Conservation (phyloP, 1,139 yeast genomes). For the Geotrichum siamense region DNA sequence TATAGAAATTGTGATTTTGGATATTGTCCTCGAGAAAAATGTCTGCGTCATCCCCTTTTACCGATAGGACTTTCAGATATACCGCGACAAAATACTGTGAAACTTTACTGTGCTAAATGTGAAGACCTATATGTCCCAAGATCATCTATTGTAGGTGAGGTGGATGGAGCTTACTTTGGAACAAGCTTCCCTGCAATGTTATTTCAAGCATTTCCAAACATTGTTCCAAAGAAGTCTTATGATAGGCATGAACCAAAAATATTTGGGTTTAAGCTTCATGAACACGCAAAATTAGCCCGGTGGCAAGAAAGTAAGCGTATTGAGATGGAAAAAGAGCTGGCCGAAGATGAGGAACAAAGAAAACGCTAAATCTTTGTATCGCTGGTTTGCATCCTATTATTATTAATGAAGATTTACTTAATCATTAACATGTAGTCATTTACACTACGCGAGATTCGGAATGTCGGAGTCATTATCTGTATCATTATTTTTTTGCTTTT, state of each 20-base stretch:
- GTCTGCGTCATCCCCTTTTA: slow-evolving; percentile 77
- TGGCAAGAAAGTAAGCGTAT: slow-evolving; percentile 82
- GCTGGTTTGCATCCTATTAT: no score
- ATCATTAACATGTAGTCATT: no score
- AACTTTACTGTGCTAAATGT: slow-evolving; percentile 89
- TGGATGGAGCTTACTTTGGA: slow-evolving; percentile 96
- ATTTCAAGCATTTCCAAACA: slow-evolving; percentile 82
- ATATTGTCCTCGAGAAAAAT: slow-evolving; percentile 86
- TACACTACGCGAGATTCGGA: no score
- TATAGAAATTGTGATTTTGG: slow-evolving; percentile 93
- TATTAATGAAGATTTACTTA: no score
- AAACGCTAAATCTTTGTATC: no score
- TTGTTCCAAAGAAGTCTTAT: slow-evolving; percentile 53
- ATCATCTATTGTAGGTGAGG: slow-evolving; percentile 81
- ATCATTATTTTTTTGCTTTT: no score
- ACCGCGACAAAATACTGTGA: slow-evolving; percentile 76
- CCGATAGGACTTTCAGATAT: slow-evolving; percentile 92
- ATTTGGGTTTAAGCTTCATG: slow-evolving; percentile 90
- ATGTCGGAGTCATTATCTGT: no score
- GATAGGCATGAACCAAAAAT: slow-evolving; percentile 84
- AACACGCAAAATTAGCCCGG: slow-evolving; percentile 78
- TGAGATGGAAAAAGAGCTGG: slow-evolving; percentile 44
- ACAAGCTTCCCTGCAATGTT: slow-evolving; percentile 97
- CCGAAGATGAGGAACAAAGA: no score
- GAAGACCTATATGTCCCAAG: slow-evolving; percentile 93